Base-by-base conservation (phyloP, 345 rosid species). In the Brassica juncea region DNA sequence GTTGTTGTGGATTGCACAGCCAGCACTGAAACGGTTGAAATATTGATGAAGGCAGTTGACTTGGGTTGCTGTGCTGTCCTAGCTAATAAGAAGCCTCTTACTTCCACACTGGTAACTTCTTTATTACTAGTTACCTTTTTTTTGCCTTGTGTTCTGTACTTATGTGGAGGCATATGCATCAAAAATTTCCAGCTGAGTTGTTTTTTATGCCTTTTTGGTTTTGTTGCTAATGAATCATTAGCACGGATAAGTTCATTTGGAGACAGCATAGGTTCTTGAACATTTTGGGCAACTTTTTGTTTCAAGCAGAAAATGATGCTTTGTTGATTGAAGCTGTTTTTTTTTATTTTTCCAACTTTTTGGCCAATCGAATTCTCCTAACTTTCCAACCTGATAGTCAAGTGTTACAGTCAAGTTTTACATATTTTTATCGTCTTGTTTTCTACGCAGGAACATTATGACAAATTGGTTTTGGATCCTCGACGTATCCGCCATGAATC, bases 41-140 rank as follows among this genome's bases (percentile, higher is more conserved):
- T 92, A 61, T 82, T 92, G 76, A 83, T 73, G 27, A 82, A 77
- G 80, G 91, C 80, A 67, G 87, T 87, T 55, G 92, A 88, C 59
- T 70, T 84, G 67, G 89, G 97, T 73, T 89, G 97, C 78, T 92
- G 91, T 63, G n/a, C 84, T 34, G 91, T 94, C 84, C 73, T 94
- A 70, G 99, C 99, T 55, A 92, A 94, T 78, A 94, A 94, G 86
- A 94, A 92, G 84, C 97, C 99, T 81, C 90, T 91, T 72, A 91
- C 99, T 14, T 85, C 94, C 54, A 75, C 91, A 35, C 72, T 90
- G 89, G 98, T 94, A 89, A 82, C 67, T 21, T 52, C 31, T 54
- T 71, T 11, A 11, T 8, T 32, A 34, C 37, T 63, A 49, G 32
- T 42, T 16, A 31, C 8, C 70, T 14, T 59, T 16, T 30, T 75